phyloP scores from a whole-genome alignment of 2,329 filamentous ascomycete species.

The Aspergillus glaucus region DNA sequence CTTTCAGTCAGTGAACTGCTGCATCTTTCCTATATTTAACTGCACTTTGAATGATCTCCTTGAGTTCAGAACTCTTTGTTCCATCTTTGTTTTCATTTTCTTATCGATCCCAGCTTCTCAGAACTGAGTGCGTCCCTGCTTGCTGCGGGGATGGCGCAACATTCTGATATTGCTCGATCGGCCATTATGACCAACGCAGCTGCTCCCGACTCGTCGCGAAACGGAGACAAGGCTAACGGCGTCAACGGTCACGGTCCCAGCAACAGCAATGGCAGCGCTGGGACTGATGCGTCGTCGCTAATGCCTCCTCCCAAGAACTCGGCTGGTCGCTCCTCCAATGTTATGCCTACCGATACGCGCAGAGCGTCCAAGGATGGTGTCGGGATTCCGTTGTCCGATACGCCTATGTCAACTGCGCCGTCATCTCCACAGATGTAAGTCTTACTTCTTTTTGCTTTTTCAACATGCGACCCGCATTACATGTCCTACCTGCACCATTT shows the following conservation, averaged over 20 bases:
- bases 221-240: constrained; percentile 14
- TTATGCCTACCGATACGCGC: constrained; percentile 33
- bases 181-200: constrained; percentile 43
- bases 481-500: constrained; percentile 6
- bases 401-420: constrained; percentile 56
- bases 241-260: neutral
- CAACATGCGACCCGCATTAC: constrained; percentile 8
- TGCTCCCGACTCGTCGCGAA: constrained; percentile 15
- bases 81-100: neutral
- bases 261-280: constrained; percentile 10
- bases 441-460: constrained; percentile 8
- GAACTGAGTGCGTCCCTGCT: constrained; percentile 13
- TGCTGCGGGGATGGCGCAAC: constrained; percentile 36
- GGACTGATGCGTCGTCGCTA: constrained; percentile 25
- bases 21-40: no score
- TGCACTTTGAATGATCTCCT: no score
- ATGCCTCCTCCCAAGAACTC: constrained; percentile 35
- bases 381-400: constrained; percentile 55
- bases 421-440: constrained; percentile 58
- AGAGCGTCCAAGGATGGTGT: constrained; percentile 41
- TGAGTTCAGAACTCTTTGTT: neutral
- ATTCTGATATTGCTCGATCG: constrained; percentile 45
- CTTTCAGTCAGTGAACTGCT: no score
- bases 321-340: constrained; percentile 37
- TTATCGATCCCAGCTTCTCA: neutral